phyloP scores from a whole-genome alignment of 169 alveolate genomes.

The Cyclospora cayetanensis region DNA sequence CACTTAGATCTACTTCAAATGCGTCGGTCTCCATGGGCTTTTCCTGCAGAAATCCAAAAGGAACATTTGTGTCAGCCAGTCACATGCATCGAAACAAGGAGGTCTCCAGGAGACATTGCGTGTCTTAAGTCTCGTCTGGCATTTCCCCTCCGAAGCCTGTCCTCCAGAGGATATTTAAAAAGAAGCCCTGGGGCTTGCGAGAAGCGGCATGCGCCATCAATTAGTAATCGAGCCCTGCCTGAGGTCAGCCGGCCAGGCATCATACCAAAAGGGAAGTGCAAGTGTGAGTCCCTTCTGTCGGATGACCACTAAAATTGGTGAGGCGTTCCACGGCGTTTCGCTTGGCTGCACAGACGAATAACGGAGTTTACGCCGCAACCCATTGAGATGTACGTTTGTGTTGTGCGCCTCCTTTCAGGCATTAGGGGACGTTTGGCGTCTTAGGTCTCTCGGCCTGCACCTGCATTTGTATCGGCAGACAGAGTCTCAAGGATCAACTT shows the following conservation, averaged over 20 bases:
- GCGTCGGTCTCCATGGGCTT: conserved; percentile 22
- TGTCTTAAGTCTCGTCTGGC: too few relatives aligned
- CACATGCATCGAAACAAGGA: too few relatives aligned
- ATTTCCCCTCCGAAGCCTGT: too few relatives aligned
- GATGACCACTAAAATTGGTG: conserved; percentile 29
- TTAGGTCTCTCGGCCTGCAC: not conserved
- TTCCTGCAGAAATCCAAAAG: not conserved
- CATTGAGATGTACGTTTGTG: not conserved
- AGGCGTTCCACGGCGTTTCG: not conserved
- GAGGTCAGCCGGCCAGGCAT: too few relatives aligned
- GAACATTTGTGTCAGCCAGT: too few relatives aligned
- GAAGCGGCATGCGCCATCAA: too few relatives aligned
- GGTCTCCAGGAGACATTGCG: too few relatives aligned
- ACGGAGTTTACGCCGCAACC: not conserved
- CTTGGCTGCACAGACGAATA: not conserved
- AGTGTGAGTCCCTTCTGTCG: conserved; percentile 20
- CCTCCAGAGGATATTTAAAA: too few relatives aligned
- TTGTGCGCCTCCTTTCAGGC: not conserved
- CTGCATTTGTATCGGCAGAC: conserved; percentile 6
- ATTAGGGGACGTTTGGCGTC: not conserved
- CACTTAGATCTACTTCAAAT: conserved; percentile 24
- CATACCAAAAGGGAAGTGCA: not conserved
- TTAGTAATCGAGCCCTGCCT: too few relatives aligned
- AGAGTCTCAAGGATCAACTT: conserved; percentile 37
- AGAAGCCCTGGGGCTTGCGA: too few relatives aligned